Evolutionary conservation across 495 filamentous ascomycete genomes (phyloP).

Genomic region (Aspergillus conjunctus): DNA sequence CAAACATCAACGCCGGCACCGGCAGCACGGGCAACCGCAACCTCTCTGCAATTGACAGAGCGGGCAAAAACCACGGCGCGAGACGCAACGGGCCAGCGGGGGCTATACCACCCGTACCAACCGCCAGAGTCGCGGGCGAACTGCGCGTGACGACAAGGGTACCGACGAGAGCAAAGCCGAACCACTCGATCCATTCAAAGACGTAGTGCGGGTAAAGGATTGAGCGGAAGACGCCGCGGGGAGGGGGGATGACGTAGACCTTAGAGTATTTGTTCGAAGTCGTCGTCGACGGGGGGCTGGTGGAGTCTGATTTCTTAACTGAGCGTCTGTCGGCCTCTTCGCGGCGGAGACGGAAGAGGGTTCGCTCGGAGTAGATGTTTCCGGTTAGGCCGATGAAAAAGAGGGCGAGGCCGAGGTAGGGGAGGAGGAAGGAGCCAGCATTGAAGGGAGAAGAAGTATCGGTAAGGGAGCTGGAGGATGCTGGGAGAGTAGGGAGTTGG

Average conservation of each 20-base stretch:
- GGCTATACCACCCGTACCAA: constrained; percentile 3
- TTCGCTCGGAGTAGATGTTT: constrained; percentile 79
- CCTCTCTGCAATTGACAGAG: constrained; percentile 46
- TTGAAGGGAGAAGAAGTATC: background rate
- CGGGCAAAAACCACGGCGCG: constrained; percentile 57
- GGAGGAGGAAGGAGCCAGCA: background rate
- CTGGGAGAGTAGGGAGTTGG: constrained; percentile 41
- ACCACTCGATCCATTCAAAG: constrained; percentile 95
- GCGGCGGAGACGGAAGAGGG: constrained; percentile 59
- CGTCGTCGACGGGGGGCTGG: background rate
- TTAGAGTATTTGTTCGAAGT: constrained; percentile 58
- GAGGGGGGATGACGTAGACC: constrained; percentile 86
- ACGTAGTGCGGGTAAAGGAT: constrained; percentile 93
- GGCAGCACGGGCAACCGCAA: constrained; percentile 35
- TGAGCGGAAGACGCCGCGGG: constrained; percentile 76
- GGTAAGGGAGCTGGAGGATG: background rate
- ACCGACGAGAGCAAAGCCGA: constrained; percentile 77
- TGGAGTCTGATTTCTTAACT: constrained; percentile 41
- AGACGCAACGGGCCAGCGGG: constrained; percentile 28
- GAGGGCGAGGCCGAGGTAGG: constrained; percentile 28
- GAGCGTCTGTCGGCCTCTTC: constrained; percentile 41
- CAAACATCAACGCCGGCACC: constrained; percentile 74
- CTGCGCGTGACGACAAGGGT: constrained; percentile 26
- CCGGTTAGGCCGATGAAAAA: constrained; percentile 71
- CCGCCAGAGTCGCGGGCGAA: background rate